Conservation (phyloP, 176 grass and related monocot genomes). For the Raddia guianensis region DNA sequence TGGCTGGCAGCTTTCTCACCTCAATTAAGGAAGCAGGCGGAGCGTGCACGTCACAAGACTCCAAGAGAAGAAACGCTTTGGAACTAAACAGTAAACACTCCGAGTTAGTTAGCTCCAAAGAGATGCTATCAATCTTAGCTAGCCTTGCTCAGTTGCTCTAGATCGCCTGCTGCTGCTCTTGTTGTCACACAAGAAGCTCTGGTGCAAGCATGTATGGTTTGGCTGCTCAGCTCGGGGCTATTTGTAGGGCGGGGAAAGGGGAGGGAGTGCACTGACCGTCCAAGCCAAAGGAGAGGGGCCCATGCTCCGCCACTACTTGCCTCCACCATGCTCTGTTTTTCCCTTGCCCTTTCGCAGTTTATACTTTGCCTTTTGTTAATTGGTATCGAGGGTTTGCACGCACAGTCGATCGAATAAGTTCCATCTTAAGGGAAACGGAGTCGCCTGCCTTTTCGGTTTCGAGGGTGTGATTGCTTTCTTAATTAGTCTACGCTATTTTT, state of each 20-base stretch:
- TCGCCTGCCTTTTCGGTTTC: too few relatives aligned
- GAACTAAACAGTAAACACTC: not conserved
- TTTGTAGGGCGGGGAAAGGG: conserved; percentile 44
- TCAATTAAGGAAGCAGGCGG: conserved; percentile 8
- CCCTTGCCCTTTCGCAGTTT: conserved; percentile 13
- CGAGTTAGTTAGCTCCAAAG: too few relatives aligned
- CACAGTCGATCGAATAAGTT: not conserved
- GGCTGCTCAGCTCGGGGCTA: conserved; percentile 44
- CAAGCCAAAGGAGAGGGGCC: conserved; percentile 41
- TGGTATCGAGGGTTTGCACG: conserved; percentile 7
- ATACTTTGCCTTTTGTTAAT: conserved; percentile 45
- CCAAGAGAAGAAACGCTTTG: not conserved
- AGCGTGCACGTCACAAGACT: conserved; percentile 15
- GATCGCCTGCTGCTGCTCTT: conserved; percentile 8
- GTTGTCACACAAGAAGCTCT: conserved; percentile 37
- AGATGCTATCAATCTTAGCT: not conserved
- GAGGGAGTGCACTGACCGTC: conserved; percentile 17
- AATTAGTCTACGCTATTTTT: too few relatives aligned
- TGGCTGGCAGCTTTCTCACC: conserved; percentile 20
- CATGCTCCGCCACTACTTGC: conserved; percentile 42
- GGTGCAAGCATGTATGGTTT: conserved; percentile 52
- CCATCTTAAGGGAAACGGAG: too few relatives aligned
- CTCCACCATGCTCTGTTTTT: conserved; percentile 49
- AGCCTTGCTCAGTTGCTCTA: conserved; percentile 6
- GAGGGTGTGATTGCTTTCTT: too few relatives aligned